Conservation (phyloP, 2,329 filamentous ascomycete species). For the Alternaria atra region DNA sequence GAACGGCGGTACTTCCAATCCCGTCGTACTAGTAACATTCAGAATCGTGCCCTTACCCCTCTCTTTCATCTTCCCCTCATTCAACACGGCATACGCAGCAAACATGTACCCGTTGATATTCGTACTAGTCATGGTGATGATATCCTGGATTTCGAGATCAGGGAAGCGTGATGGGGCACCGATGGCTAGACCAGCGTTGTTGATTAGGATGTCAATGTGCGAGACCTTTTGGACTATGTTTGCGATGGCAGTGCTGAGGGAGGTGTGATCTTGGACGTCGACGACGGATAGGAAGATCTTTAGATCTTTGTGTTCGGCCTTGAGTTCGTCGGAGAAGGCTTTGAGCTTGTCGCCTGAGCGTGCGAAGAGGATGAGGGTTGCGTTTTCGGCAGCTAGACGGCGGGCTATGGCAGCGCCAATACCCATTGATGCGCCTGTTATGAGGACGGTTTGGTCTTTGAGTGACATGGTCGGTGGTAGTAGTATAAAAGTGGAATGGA, state of each 20-base stretch:
- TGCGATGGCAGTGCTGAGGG: conserved; percentile 38
- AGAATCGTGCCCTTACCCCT: conserved; percentile 56
- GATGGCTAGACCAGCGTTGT: conserved; percentile 60
- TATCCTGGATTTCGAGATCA: conserved; percentile 53
- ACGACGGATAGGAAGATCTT: conserved; percentile 45
- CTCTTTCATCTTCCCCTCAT: conserved; percentile 52
- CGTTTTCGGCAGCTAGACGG: conserved; percentile 50
- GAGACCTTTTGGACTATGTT: conserved; percentile 39
- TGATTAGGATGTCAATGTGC: conserved; percentile 57
- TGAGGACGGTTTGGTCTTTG: conserved; percentile 33
- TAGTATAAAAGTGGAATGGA: not conserved
- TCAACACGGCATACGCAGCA: conserved; percentile 57
- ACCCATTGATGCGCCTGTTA: conserved; percentile 58
- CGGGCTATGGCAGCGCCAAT: conserved; percentile 58
- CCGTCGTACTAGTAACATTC: conserved; percentile 60
- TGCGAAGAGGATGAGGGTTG: conserved; percentile 56
- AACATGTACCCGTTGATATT: conserved; percentile 62
- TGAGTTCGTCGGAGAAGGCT: conserved; percentile 28
- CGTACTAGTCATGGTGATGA: conserved; percentile 58
- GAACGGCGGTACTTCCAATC: conserved; percentile 59
- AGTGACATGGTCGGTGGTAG: conserved; percentile 34
- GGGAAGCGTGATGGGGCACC: conserved; percentile 57
- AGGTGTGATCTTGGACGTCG: conserved; percentile 44
- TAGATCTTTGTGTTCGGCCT: conserved; percentile 14
- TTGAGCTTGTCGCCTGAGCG: conserved; percentile 47